These are phyloP conservation scores for Cutaneotrichosporon dermatis DNA, from an alignment of 1,284 basidiomycete species.

Conservation along the genomic window DNA sequence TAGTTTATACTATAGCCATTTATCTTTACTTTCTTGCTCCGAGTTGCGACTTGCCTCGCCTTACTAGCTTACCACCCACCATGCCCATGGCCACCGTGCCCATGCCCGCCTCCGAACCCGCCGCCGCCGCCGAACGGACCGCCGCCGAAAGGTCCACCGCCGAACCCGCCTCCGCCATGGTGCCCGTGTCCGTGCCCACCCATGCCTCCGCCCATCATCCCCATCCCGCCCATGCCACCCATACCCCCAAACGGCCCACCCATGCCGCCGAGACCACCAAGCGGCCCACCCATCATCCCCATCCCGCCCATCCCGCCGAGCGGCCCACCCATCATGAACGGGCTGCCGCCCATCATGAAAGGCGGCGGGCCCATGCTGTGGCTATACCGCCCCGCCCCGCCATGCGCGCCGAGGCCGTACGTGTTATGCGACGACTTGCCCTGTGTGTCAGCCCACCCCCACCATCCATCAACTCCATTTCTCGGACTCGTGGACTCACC, in stretches of 20 bases:
- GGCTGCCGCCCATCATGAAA: conserved; percentile 25
- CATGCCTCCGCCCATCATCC: conserved; percentile 2
- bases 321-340: conserved; percentile 10
- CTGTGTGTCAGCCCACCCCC: background rate
- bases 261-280: too few species aligned
- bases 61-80: conserved; percentile 3
- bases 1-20: too few species aligned
- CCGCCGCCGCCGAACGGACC: background rate
- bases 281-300: background rate
- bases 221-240: conserved; percentile 5
- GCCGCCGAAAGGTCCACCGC: background rate
- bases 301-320: conserved; percentile 9
- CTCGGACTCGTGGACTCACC: too few species aligned
- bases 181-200: background rate
- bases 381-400: conserved; percentile 10
- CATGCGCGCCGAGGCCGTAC: conserved; percentile 4
- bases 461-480: background rate
- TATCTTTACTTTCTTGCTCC: background rate
- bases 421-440: conserved; percentile 4
- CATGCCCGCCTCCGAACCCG: background rate
- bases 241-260: background rate
- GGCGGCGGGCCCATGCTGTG: conserved; percentile 35
- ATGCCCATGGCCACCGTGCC: background rate
- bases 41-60: background rate
- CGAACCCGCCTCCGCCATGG: conserved; percentile 1